These are phyloP conservation scores for Cladosporium sp. DNA, from an alignment of 2,329 filamentous ascomycete species.

Conservation along the genomic window DNA sequence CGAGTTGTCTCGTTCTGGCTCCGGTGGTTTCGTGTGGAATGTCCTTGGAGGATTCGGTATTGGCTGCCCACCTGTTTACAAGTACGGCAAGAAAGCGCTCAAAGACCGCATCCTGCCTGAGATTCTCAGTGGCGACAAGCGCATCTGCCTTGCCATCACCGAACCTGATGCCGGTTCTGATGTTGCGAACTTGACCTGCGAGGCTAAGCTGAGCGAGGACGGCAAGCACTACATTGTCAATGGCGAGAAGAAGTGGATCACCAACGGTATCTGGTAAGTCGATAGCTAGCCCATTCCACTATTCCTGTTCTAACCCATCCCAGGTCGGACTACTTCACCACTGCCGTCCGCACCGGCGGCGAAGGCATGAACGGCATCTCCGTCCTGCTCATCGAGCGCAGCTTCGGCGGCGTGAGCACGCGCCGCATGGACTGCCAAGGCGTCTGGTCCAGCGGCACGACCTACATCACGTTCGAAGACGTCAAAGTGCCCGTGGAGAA, in stretches of 20 bases:
- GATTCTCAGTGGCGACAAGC: constrained; percentile 87
- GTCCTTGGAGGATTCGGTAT: constrained; percentile 95
- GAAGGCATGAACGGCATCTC: constrained; percentile 89
- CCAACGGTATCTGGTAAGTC: constrained; percentile 67
- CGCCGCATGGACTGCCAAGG: constrained; percentile 98
- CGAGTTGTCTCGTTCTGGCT: constrained; percentile 82
- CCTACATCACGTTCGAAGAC: constrained; percentile 97
- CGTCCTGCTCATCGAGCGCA: constrained; percentile 86
- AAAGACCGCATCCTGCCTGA: constrained; percentile 84
- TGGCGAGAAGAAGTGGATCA: constrained; percentile 99
- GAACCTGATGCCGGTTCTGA: constrained; percentile 92
- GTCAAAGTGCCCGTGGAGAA: constrained; percentile 99
- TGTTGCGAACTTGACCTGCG: constrained; percentile 90
- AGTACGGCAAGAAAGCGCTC: constrained; percentile 81
- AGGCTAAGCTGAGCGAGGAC: constrained; percentile 90
- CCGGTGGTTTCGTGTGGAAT: constrained; percentile 95
- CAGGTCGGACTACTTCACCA: constrained; percentile 85
- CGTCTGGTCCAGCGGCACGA: constrained; percentile 91
- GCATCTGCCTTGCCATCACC: constrained; percentile 95
- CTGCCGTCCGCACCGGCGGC: constrained; percentile 83
- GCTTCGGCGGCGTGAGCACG: constrained; percentile 78
- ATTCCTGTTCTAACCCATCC: constrained; percentile 39
- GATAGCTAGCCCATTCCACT: background rate
- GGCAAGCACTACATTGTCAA: constrained; percentile 99
- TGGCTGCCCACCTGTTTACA: constrained; percentile 83